Evolutionary conservation across 352 stramenopile species (phyloP).

Genomic region (Aphanomyces astaci): DNA sequence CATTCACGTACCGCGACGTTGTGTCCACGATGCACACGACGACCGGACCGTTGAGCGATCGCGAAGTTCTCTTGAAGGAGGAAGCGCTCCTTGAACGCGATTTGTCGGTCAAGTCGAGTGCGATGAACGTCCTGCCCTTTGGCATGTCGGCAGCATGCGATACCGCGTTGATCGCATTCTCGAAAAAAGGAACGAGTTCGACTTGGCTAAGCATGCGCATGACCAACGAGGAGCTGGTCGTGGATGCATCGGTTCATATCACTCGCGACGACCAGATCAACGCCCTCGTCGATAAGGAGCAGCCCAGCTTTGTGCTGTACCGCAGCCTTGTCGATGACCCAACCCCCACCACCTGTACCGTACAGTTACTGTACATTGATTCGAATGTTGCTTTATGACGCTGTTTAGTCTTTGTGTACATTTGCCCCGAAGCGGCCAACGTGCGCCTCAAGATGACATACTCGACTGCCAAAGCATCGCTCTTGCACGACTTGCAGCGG

Average conservation of each 20-base stretch:
- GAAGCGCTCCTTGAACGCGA: slow-evolving; percentile 68
- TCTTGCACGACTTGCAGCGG: slow-evolving; percentile 56
- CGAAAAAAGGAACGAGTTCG: neutral
- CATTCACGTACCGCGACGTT: slow-evolving; percentile 17
- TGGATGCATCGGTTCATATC: neutral
- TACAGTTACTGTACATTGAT: slow-evolving; percentile 26
- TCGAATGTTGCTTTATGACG: neutral
- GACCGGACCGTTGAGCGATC: slow-evolving; percentile 80
- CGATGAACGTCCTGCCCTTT: slow-evolving; percentile 88
- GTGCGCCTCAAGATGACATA: slow-evolving; percentile 88
- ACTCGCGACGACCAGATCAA: slow-evolving; percentile 32
- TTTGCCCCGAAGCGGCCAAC: slow-evolving; percentile 79
- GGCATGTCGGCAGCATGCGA: slow-evolving; percentile 30
- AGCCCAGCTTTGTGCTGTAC: slow-evolving; percentile 72
- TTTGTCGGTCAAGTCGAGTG: slow-evolving; percentile 79
- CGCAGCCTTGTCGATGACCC: slow-evolving; percentile 48
- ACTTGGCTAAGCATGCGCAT: slow-evolving; percentile 29
- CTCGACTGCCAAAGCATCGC: slow-evolving; percentile 81
- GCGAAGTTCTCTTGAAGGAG: slow-evolving; percentile 76
- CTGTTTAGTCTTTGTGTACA: slow-evolving; percentile 78
- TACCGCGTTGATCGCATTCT: neutral
- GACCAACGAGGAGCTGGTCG: slow-evolving; percentile 56
- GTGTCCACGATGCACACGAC: slow-evolving; percentile 28
- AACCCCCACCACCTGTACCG: slow-evolving; percentile 26
- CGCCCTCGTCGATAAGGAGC: slow-evolving; percentile 46